Percentiles rank a stretch among this genome's conserved stretches.
phyloP scores from a whole-genome alignment of 305 asterid species.

The Andrographis paniculata region DNA sequence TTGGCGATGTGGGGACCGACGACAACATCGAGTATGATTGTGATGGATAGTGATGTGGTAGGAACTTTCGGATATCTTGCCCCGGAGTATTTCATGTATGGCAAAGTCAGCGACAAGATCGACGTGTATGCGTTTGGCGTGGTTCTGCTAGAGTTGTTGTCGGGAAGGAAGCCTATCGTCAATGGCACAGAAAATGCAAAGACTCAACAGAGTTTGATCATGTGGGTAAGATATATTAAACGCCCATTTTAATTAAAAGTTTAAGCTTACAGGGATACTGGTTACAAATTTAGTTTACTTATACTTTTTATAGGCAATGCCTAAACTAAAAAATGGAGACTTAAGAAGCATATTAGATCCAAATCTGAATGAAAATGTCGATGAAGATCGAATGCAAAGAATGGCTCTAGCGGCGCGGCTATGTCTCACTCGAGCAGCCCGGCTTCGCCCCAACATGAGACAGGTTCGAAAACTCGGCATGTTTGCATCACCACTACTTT shows the following conservation, averaged over 20 bases:
- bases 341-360: slow-evolving; percentile 39
- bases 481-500: no score
- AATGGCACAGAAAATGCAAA: slow-evolving; percentile 45
- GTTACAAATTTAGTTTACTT: no score
- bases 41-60: slow-evolving; percentile 63
- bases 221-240: slow-evolving; percentile 57
- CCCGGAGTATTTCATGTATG: slow-evolving; percentile 95
- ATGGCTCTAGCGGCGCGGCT: slow-evolving; percentile 42
- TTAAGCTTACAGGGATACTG: no score
- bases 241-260: no score
- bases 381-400: slow-evolving; percentile 32
- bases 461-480: slow-evolving; percentile 25
- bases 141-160: slow-evolving; percentile 74
- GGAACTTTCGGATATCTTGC: slow-evolving; percentile 98
- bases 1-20: slow-evolving; percentile 84
- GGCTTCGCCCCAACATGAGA: slow-evolving; percentile 48
- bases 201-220: slow-evolving; percentile 71
- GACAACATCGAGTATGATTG: slow-evolving; percentile 42
- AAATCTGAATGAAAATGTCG: slow-evolving; percentile 27
- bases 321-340: slow-evolving; percentile 42
- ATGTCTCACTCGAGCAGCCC: slow-evolving; percentile 51
- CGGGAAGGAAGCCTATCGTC: slow-evolving; percentile 86
- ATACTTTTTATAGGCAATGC: slow-evolving; percentile 34
- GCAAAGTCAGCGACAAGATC: slow-evolving; percentile 88
- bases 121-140: slow-evolving; percentile 96